Evolutionary conservation across 257 asterid species (phyloP).

Genomic region (Parsonsia alboflavescens): DNA sequence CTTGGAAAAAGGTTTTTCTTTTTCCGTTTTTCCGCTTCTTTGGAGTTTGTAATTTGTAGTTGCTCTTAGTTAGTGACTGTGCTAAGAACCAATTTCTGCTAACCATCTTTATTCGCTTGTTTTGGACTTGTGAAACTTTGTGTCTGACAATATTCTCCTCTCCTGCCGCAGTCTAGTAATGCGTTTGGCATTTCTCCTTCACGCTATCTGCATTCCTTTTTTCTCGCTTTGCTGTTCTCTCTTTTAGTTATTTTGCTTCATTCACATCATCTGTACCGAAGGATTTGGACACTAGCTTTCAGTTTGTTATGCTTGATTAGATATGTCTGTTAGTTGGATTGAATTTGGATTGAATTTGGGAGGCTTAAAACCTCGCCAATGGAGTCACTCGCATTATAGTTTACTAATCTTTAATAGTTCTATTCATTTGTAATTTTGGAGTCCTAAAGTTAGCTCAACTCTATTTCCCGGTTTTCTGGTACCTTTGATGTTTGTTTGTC

Average conservation of each 20-base stretch:
- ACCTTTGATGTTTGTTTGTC: not conserved
- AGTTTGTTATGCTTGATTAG: not conserved
- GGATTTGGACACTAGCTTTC: not conserved
- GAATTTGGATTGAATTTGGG: not conserved
- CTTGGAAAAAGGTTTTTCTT: not conserved
- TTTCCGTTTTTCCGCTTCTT: not conserved
- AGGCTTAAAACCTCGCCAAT: not conserved
- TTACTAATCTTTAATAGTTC: not conserved
- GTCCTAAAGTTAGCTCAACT: not conserved
- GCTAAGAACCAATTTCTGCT: not conserved
- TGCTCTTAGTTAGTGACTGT: not conserved
- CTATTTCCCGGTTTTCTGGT: not conserved
- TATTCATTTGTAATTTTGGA: not conserved
- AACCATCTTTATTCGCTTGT: not conserved
- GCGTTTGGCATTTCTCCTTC: constrained; percentile 1
- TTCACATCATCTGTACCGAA: not conserved
- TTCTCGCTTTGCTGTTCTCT: not conserved
- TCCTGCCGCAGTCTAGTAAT: not conserved
- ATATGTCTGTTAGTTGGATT: not conserved
- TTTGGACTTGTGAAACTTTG: constrained; percentile 2
- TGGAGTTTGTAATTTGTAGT: not conserved
- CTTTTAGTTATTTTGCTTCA: not conserved
- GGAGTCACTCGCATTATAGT: not conserved
- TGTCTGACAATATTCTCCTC: constrained; percentile 8
- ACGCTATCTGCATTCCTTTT: no score